Base-by-base conservation (phyloP, 257 asterid genomes). In the Leptodermis oblonga region DNA sequence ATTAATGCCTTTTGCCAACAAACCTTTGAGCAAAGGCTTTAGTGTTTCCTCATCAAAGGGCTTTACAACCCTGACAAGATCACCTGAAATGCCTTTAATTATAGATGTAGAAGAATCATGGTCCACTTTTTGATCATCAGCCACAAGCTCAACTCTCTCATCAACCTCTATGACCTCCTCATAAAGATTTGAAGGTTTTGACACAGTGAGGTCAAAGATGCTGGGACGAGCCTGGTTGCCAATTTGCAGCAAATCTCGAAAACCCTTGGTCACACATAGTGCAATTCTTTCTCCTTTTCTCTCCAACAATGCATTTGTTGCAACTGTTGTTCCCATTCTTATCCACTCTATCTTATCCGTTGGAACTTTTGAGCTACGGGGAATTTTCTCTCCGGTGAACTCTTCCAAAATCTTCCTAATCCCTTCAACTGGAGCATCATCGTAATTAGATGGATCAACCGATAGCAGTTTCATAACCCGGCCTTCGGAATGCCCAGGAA, bases 311-410 rank as follows among this genome's bases (percentile, higher is more conserved):
- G 99, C 97, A 70, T 93, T 90, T 34, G 99, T 93, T 42, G 97
- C 99, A 71, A 93, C 99, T 3, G 99, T 93, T 39, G 99, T 93
- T 69, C 99, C 97, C 99, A 93, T 93, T 74, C 99, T 84, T 76
- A 93, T 87, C 99, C 99, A 93, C 55, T 93, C 99, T 55, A 93
- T 90, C 80, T 87, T 88, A 68, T 93, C 90, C 4, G 97, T 93
- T 65, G 99, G 99, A 55, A 90, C 84, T 73, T 87, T 93, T 25
- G 91, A 80, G 74, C 78, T 82, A 71, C 97, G 85, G 18, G 96
- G 85, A 54, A 90, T 87, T 74, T 76, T 82, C 70, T 85, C 77
- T 1, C 99, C 96, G 13, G 91, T 78, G 62, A 74, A 88, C 78
- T 93, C 97, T 80, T 93, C 97, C 65, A 93, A 74, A 78, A 93